phyloP scores from a whole-genome alignment of 768 basidiomycete genomes.

The Naganishia vaughanmartiniae region DNA sequence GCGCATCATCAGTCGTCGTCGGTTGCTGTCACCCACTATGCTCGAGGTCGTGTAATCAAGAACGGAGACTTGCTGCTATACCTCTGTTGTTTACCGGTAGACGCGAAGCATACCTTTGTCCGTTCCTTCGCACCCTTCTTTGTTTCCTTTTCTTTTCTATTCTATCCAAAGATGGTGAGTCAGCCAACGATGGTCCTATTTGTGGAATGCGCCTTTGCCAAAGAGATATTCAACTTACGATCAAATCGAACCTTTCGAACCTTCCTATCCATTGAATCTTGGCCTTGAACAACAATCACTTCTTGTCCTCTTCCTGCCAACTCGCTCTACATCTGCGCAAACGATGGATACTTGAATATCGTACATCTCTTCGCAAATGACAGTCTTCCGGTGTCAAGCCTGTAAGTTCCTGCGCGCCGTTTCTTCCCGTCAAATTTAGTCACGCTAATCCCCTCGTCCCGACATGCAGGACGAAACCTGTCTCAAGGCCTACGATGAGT shows the following conservation, averaged over 20 bases:
- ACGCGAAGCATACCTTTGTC: neutral
- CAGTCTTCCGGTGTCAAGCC: conserved; percentile 52
- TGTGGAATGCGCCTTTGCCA: neutral
- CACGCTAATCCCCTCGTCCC: neutral
- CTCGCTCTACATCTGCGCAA: neutral
- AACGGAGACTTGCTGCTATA: neutral
- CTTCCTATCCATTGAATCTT: neutral
- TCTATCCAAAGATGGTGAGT: conserved; percentile 9
- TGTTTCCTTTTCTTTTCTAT: neutral
- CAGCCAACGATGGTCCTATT: neutral
- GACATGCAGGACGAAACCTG: conserved; percentile 54
- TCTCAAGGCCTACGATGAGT: conserved; percentile 61
- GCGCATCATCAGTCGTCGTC: too few species aligned
- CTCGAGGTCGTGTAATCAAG: neutral
- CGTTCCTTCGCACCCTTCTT: neutral
- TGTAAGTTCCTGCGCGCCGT: conserved; percentile 32
- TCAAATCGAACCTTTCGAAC: neutral
- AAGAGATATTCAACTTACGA: neutral
- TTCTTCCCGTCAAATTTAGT: neutral
- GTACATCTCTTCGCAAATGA: neutral
- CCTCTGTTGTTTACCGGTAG: neutral
- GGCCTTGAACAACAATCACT: neutral
- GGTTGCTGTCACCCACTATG: neutral
- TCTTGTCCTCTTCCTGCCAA: neutral
- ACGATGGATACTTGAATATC: neutral